Percentiles rank a stretch among this genome's conserved stretches.
phyloP scores from a whole-genome alignment of 139 green algal genomes.

The Ettlia oleoabundans region DNA sequence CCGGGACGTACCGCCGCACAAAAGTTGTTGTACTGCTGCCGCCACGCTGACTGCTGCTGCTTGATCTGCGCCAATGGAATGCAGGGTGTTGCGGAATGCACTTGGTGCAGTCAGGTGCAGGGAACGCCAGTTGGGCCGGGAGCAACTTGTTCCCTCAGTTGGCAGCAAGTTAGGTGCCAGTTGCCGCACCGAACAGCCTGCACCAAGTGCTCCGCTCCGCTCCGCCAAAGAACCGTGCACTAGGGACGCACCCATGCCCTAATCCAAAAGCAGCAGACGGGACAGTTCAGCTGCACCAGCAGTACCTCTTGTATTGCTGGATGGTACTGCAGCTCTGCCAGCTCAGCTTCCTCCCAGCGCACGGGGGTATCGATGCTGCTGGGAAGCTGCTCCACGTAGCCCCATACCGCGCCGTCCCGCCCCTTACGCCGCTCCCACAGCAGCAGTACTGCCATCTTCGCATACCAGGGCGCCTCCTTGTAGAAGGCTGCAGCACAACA shows the following conservation, averaged over 20 bases:
- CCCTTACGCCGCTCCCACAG: constrained; percentile 67
- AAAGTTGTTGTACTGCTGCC: constrained; percentile 54
- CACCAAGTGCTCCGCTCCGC: too few species aligned
- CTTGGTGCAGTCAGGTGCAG: too few species aligned
- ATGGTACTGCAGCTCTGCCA: constrained; percentile 73
- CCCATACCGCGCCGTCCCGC: constrained; percentile 36
- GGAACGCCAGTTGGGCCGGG: too few species aligned
- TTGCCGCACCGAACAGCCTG: too few species aligned
- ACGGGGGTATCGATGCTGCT: constrained; percentile 65
- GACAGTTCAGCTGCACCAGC: too few species aligned
- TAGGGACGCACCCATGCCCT: too few species aligned
- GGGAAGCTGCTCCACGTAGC: constrained; percentile 78
- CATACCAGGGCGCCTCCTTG: constrained; percentile 55
- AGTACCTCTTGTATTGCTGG: constrained; percentile 60
- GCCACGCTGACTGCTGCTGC: constrained; percentile 74
- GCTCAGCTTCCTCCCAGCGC: constrained; percentile 64
- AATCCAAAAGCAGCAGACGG: too few species aligned
- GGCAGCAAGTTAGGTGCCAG: neutral
- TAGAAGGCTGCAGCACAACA: constrained; percentile 51
- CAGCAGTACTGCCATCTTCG: constrained; percentile 77
- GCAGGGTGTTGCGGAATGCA: neutral
- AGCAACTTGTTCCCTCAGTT: too few species aligned
- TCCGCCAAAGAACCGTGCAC: too few species aligned
- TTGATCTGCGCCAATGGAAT: constrained; percentile 50
- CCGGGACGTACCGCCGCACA: neutral